Evolutionary conservation across 768 basidiomycete genomes (phyloP).

Genomic region (Paxillus ammoniavirescens): DNA sequence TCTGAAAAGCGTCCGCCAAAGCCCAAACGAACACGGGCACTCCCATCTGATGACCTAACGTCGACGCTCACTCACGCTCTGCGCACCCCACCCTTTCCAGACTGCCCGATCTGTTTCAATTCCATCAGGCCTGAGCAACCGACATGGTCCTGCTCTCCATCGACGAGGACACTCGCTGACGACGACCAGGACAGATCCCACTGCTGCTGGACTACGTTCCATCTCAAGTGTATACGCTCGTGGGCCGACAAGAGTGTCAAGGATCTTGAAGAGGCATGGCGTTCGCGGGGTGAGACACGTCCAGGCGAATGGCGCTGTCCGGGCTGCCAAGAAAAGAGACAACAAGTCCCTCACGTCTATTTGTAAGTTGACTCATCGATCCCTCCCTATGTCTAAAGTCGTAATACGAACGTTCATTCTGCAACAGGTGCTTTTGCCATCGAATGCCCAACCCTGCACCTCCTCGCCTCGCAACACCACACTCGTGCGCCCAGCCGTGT

Average conservation of each 20-base stretch:
- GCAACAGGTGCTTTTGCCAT: constrained; percentile 80
- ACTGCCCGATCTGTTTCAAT: constrained; percentile 84
- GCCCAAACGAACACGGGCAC: constrained; percentile 11
- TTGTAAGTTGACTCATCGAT: constrained; percentile 40
- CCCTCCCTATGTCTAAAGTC: neutral
- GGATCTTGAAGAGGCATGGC: constrained; percentile 70
- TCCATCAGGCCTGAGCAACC: constrained; percentile 74
- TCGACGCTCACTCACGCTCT: constrained; percentile 67
- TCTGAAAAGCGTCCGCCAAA: constrained; percentile 6
- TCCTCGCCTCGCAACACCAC: constrained; percentile 66
- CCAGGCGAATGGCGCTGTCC: constrained; percentile 91
- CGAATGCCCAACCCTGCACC: constrained; percentile 71
- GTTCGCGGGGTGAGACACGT: constrained; percentile 62
- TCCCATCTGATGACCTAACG: constrained; percentile 60
- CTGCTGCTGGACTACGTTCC: constrained; percentile 90
- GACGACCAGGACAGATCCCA: constrained; percentile 37
- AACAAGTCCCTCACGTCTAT: constrained; percentile 61
- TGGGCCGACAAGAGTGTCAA: constrained; percentile 87
- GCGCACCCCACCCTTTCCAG: constrained; percentile 67
- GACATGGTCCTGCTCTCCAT: constrained; percentile 86
- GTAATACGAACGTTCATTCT: neutral
- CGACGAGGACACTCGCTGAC: constrained; percentile 11
- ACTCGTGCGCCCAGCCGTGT: constrained; percentile 75
- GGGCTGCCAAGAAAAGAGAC: constrained; percentile 84
- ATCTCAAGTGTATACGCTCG: constrained; percentile 82